These are phyloP conservation scores for Paraphoma chrysanthemicola DNA, from an alignment of 2,329 filamentous ascomycete species.

Conservation along the genomic window DNA sequence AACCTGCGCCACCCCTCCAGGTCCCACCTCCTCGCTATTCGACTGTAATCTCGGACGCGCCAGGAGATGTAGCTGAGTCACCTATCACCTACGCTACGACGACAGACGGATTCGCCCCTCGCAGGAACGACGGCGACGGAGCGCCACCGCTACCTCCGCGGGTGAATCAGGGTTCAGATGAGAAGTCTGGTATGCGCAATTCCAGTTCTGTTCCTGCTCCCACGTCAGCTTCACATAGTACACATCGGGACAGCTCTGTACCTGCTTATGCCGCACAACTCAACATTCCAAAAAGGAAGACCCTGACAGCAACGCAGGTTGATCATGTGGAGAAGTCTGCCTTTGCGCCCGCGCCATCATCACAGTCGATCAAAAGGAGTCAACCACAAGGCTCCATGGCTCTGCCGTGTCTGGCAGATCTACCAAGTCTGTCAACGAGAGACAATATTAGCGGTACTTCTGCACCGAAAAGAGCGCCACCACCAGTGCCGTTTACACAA, in stretches of 20 bases:
- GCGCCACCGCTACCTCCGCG: constrained; percentile 19
- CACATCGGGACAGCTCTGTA: constrained; percentile 16
- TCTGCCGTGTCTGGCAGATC: constrained; percentile 22
- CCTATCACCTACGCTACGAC: constrained; percentile 49
- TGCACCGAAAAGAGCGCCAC: constrained; percentile 5
- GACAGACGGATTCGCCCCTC: constrained; percentile 49
- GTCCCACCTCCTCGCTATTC: constrained; percentile 54
- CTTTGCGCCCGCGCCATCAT: constrained; percentile 13
- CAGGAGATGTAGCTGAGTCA: constrained; percentile 45
- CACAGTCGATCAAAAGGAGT: constrained; percentile 7
- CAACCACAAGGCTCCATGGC: constrained; percentile 20
- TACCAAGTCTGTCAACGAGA: constrained; percentile 10
- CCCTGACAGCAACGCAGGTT: constrained; percentile 53
- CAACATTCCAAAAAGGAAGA: constrained; percentile 53
- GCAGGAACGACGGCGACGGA: constrained; percentile 20
- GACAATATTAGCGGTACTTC: neutral
- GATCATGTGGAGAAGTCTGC: constrained; percentile 42
- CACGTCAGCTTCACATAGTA: constrained; percentile 10
- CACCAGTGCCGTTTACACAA: constrained; percentile 7
- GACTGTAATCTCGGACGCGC: constrained; percentile 49
- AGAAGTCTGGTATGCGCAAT: constrained; percentile 48
- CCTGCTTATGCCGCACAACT: constrained; percentile 44
- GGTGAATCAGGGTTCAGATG: constrained; percentile 31
- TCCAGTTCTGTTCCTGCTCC: constrained; percentile 30
- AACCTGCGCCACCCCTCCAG: constrained; percentile 51